Conservation (phyloP, 2,329 filamentous ascomycete species). For the Epichloe scottii region DNA sequence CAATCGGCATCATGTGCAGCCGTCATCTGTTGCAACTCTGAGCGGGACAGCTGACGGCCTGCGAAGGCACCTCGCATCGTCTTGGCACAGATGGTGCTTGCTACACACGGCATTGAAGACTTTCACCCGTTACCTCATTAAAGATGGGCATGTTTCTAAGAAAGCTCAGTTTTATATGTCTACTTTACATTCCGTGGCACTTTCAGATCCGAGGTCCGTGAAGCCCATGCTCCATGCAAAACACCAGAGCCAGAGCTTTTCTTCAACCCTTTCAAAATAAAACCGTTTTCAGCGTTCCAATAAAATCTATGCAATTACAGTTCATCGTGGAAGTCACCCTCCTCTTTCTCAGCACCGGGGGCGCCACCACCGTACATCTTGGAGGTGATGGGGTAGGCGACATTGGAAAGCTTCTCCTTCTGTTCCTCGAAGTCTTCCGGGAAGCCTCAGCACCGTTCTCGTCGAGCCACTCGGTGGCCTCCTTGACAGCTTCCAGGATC, state of each 20-base stretch:
- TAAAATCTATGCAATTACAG: constrained; percentile 45
- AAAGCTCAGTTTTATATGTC: constrained; percentile 10
- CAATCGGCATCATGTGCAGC: no score
- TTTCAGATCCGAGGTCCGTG: constrained; percentile 9
- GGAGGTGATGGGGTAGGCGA: constrained; percentile 97
- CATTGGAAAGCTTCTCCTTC: constrained; percentile 95
- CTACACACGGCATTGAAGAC: neutral
- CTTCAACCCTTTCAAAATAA: constrained; percentile 4
- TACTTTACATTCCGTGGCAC: constrained; percentile 18
- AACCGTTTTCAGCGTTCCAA: neutral
- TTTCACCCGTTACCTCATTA: neutral
- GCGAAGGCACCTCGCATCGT: no score
- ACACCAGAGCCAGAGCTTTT: constrained; percentile 12
- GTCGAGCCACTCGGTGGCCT: constrained; percentile 91
- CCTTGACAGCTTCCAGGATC: constrained; percentile 93
- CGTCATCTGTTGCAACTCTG: no score
- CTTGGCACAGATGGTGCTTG: neutral
- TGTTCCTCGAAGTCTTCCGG: constrained; percentile 97
- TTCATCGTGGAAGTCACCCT: constrained; percentile 67
- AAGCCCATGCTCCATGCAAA: constrained; percentile 13
- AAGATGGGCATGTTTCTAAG: neutral
- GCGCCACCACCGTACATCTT: constrained; percentile 75
- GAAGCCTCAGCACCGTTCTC: constrained; percentile 79
- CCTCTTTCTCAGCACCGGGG: constrained; percentile 48
- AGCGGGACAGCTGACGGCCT: no score